Evolutionary conservation across 192 early-diverging fungal species (phyloP).

Genomic region (Fimicolochytrium jonesii): DNA sequence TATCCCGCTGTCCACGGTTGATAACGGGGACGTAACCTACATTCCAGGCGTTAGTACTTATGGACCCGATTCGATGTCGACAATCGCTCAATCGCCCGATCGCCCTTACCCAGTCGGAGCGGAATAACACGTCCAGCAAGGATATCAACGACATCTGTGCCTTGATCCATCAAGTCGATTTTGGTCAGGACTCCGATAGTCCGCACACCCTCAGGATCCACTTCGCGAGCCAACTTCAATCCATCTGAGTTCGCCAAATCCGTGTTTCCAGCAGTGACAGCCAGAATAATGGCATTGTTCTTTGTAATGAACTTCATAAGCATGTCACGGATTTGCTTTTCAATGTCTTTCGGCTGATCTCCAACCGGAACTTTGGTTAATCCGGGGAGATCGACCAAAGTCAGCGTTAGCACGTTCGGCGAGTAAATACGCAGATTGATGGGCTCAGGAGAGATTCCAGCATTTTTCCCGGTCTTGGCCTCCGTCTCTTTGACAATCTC

Average conservation of each 20-base stretch:
- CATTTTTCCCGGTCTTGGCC: constrained; percentile 46
- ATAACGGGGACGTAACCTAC: constrained; percentile 98
- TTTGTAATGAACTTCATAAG: constrained; percentile 96
- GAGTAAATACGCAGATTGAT: constrained; percentile 98
- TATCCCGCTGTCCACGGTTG: constrained; percentile 98
- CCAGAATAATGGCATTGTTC: constrained; percentile 95
- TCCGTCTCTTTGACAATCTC: constrained; percentile 95
- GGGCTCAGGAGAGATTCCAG: constrained; percentile 88
- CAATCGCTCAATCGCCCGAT: too few species aligned
- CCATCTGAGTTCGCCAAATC: constrained; percentile 99
- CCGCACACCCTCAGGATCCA: constrained; percentile 96
- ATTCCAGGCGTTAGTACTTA: too few species aligned
- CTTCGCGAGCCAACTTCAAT: constrained; percentile 95
- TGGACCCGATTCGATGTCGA: too few species aligned
- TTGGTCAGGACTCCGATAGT: constrained; percentile 99
- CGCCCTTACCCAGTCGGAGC: constrained; percentile 79
- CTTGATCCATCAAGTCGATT: constrained; percentile 98
- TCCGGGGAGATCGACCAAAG: constrained; percentile 97
- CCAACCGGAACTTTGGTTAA: constrained; percentile 98
- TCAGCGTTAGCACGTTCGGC: constrained; percentile 97
- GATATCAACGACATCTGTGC: constrained; percentile 99
- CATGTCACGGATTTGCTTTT: constrained; percentile 98
- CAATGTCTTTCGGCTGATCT: constrained; percentile 99
- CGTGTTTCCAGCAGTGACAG: constrained; percentile 96
- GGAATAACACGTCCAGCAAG: constrained; percentile 96